These are phyloP conservation scores for Echeveria elegans DNA, from an alignment of 164 flowering plant genomes.

Conservation along the genomic window DNA sequence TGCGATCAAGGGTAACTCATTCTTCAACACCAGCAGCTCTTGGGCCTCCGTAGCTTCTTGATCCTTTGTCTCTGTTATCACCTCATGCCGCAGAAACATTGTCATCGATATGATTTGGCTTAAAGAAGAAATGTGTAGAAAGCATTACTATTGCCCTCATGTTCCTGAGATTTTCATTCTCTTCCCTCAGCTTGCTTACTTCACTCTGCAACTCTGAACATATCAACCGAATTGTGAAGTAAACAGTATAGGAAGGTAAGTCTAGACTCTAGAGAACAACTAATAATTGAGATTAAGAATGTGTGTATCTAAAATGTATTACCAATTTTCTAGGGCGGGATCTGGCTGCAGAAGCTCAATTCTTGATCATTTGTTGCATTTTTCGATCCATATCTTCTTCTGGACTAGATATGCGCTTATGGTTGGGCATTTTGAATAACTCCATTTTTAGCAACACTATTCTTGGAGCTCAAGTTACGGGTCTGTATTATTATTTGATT, in stretches of 20 bases:
- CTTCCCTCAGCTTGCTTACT: not conserved
- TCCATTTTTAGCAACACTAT: not conserved
- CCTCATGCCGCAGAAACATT: not conserved
- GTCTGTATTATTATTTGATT: not conserved
- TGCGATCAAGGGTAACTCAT: not conserved
- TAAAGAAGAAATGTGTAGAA: not conserved
- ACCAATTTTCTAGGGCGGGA: not conserved
- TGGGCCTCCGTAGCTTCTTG: not conserved
- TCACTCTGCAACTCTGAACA: not conserved
- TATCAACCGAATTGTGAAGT: not conserved
- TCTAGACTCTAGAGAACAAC: too few species aligned
- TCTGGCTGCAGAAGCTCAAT: constrained; percentile 6
- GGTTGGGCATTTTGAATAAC: not conserved
- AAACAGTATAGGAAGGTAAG: not conserved
- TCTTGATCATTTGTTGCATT: not conserved
- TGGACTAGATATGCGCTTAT: not conserved
- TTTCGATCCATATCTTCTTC: not conserved
- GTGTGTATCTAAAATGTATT: not conserved
- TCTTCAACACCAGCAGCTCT: not conserved
- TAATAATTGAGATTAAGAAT: not conserved
- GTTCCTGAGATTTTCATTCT: not conserved
- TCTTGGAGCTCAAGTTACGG: not conserved
- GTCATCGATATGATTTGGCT: not conserved
- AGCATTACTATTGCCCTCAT: not conserved
- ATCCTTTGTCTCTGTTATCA: not conserved